Conservation (phyloP, 352 stramenopile genomes). For the Chrysophaeum taylorii region DNA sequence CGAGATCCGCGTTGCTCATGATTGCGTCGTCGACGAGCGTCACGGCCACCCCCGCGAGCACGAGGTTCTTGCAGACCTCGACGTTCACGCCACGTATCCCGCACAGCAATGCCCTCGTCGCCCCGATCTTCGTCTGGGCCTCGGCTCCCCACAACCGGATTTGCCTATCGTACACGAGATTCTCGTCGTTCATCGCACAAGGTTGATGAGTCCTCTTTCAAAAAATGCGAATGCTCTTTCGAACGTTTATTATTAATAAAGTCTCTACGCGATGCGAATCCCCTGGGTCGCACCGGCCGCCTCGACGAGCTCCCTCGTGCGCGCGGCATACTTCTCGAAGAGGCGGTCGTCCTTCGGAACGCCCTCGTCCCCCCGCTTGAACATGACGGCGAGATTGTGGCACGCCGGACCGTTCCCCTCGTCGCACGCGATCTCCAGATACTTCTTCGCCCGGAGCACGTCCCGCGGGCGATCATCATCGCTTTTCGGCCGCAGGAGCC, state of each 20-base stretch:
- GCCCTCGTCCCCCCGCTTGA: conserved; percentile 64
- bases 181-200: too few relatives aligned
- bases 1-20: not conserved
- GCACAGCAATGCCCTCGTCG: conserved; percentile 50
- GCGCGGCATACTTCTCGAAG: not conserved
- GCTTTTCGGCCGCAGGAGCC: conserved; percentile 47
- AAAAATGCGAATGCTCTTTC: too few relatives aligned
- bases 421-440: conserved; percentile 58
- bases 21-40: conserved; percentile 70
- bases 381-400: conserved; percentile 73
- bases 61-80: conserved; percentile 93
- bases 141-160: conserved; percentile 97
- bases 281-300: not conserved
- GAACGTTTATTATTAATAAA: not conserved
- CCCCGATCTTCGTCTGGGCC: conserved; percentile 67
- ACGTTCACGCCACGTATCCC: conserved; percentile 49
- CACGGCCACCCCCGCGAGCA: conserved; percentile 83
- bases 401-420: conserved; percentile 68
- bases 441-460: conserved; percentile 48
- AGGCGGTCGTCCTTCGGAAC: conserved; percentile 40
- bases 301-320: not conserved
- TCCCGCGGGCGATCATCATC: too few relatives aligned
- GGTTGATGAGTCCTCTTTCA: too few relatives aligned
- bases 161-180: conserved; percentile 87
- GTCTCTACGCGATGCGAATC: not conserved